Base-by-base conservation (phyloP, 106 monocot genomes). In the Dactylorhiza incarnata region DNA sequence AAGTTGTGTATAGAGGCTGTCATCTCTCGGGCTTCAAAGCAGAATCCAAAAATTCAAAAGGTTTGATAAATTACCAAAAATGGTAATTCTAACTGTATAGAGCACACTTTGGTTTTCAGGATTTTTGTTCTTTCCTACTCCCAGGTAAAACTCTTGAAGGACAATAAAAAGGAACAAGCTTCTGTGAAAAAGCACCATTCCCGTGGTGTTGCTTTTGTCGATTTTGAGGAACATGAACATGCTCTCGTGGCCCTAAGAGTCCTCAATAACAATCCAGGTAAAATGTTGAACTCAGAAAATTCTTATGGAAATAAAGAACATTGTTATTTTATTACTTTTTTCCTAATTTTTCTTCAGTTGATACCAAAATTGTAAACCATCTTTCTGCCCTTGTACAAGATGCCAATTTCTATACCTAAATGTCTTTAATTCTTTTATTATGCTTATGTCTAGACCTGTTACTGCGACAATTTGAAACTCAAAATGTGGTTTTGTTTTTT, bases 241-340 rank as follows among this genome's bases (percentile, higher is more conserved):
- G 94, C 99, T 52, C 86, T 99, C 82, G 99, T 99, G 47, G 94
- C 94, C 25, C 78, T 99, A 69, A 83, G 99, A 62, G 99, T 99
- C 79, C 84, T 99, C 73, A 99, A 99, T 49, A 99, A 99, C 51
- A 99, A 99, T 84, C 97, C 97, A 78, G 91, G 97, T 99, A 94
- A 79, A 53, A 20, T 47, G 8, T 9, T 49, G 14, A 0, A 68
- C 6, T 13, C 37, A 19, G 72, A 49, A 72, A 48, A 3, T 48
- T 12, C 4, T 72, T 22, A 49, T 71, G 45, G 37, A 37, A 37
- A 37, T 3, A 37, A 37, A 37, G 3, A 37, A 3, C 37, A 37
- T 37, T 37, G 37, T 37, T 37, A 3, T 37, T 37, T 0, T 1
- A 37, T 37, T 37, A 37, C 37, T 37, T 37, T 37, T 37, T 2